These are phyloP conservation scores for Hypoxylon crocopeplum DNA, from an alignment of 495 filamentous ascomycete species.

Conservation along the genomic window DNA sequence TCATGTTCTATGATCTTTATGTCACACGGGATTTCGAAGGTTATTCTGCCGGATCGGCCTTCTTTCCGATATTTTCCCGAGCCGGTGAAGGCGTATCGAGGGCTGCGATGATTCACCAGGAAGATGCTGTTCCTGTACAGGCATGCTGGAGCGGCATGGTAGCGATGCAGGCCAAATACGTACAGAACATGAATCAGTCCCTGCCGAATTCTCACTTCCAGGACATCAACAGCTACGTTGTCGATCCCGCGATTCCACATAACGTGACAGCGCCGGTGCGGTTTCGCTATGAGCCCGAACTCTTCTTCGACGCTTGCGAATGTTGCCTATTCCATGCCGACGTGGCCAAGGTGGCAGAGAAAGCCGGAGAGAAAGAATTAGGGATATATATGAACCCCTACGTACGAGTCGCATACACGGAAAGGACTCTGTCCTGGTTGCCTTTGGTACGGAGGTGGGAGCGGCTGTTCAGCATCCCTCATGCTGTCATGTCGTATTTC, in stretches of 20 bases:
- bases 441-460: constrained; percentile 64
- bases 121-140: constrained; percentile 73
- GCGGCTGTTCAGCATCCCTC: constrained; percentile 60
- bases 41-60: constrained; percentile 70
- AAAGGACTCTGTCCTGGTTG: constrained; percentile 61
- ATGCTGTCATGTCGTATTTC: constrained; percentile 60
- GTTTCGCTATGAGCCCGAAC: constrained; percentile 69
- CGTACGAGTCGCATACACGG: constrained; percentile 70
- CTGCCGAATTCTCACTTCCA: constrained; percentile 32
- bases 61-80: constrained; percentile 76
- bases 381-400: constrained; percentile 76
- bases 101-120: constrained; percentile 64
- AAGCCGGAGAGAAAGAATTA: constrained; percentile 53
- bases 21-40: constrained; percentile 78
- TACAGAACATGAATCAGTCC: constrained; percentile 47
- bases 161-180: constrained; percentile 74
- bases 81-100: constrained; percentile 64
- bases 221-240: constrained; percentile 30
- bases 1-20: constrained; percentile 85
- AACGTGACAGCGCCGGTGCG: constrained; percentile 57
- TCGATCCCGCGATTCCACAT: constrained; percentile 35
- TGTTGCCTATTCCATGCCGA: constrained; percentile 82
- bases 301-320: constrained; percentile 79
- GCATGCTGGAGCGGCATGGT: constrained; percentile 87
- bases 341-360: constrained; percentile 51